Base-by-base conservation (phyloP, 2,329 filamentous ascomycete species). In the Cordyceps farinosa region DNA sequence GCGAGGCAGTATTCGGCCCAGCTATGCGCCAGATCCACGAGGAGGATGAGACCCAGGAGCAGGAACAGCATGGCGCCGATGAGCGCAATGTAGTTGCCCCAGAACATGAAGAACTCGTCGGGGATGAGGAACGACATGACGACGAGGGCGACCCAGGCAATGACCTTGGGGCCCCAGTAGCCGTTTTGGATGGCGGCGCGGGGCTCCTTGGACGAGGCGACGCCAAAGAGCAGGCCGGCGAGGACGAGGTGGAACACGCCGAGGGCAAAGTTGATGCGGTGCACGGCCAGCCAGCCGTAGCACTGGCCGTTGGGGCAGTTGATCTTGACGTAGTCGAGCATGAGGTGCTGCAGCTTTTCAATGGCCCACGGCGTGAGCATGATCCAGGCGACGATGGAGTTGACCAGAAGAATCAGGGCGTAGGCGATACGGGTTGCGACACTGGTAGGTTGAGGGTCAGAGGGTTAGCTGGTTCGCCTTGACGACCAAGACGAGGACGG, bases 281-380 rank as follows among this genome's bases (percentile, higher is more conserved):
- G 94, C 48, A 98, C 94, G 7, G 95, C 95, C 54, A 97, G 88
- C 86, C 95, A 99, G 69, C 95, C 95, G 73, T 96, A 90, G 75
- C 95, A 99, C 73, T 94, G 85, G 69, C 94, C 91, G 56, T 90
- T 93, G 34, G 91, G 89, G 75, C 95, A 99, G 72, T 90, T 89
- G 73, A 99, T 96, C 71, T 92, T 92, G 80, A 99, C 93, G 73
- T 97, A 98, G 78, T 98, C 92, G 68, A 99, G 84, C 13, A 92
- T 95, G 61, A 98, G 82, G 67, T 96, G 87, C 77, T 98, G 88
- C 6, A 99, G 83, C 75, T 98, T 98, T 72, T 97, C 91, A 74
- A 99, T 91, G 40, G 95, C 95, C 95, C 95, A 99, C 60, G 92
- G 91, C 29, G 95, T 99, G 79, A 99, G 92, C 92, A 98, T 97